phyloP scores from a whole-genome alignment of 2,329 filamentous ascomycete genomes.

The Stemphylium beticola region DNA sequence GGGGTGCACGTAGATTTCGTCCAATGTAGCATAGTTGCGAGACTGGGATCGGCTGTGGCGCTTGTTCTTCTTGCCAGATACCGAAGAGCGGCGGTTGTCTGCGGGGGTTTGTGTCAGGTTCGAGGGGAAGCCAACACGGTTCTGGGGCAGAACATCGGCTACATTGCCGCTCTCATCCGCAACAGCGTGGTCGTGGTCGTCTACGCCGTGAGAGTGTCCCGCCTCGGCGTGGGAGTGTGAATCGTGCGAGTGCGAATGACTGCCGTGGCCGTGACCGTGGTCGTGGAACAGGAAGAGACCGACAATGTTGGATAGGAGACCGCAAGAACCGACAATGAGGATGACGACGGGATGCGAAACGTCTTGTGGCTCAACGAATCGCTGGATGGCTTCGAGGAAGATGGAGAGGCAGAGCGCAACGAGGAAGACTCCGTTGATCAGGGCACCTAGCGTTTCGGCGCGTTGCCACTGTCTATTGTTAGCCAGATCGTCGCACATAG shows the following conservation, averaged over 20 bases:
- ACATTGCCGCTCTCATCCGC: constrained; percentile 66
- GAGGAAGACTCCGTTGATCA: constrained; percentile 97
- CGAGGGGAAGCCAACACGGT: constrained; percentile 59
- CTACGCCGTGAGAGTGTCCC: constrained; percentile 57
- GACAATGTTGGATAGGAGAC: constrained; percentile 84
- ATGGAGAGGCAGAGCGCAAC: constrained; percentile 96
- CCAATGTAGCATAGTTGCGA: constrained; percentile 62
- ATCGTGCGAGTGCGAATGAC: constrained; percentile 59
- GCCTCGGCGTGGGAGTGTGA: constrained; percentile 56
- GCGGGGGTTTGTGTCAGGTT: constrained; percentile 22
- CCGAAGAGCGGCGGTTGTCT: constrained; percentile 30
- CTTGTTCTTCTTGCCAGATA: constrained; percentile 51
- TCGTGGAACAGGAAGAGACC: constrained; percentile 93
- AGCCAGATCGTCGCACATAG: constrained; percentile 12
- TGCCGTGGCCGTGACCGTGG: constrained; percentile 81
- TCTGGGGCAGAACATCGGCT: constrained; percentile 69
- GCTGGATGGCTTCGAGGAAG: constrained; percentile 90
- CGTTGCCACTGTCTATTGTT: constrained; percentile 77
- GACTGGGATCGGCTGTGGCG: constrained; percentile 67
- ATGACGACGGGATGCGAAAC: constrained; percentile 86
- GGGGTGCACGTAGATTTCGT: constrained; percentile 81
- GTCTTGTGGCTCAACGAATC: constrained; percentile 88
- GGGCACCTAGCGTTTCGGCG: constrained; percentile 92
- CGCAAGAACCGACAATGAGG: constrained; percentile 84
- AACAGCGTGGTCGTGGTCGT: constrained; percentile 51